These are phyloP conservation scores for Psilocybe azurescens DNA, from an alignment of 768 basidiomycete species.

Conservation along the genomic window DNA sequence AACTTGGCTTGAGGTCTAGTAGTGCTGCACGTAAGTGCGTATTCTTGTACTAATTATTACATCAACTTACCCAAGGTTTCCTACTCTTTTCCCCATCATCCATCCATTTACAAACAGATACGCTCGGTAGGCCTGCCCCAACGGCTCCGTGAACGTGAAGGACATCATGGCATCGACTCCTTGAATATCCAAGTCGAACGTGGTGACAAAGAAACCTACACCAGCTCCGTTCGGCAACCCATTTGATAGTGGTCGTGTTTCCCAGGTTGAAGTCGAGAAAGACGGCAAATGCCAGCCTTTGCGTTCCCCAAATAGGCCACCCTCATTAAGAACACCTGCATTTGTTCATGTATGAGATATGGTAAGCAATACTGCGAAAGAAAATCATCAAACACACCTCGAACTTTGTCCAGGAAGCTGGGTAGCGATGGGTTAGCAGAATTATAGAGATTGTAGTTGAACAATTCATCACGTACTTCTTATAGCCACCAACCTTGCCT, in stretches of 20 bases:
- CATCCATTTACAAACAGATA: slow-evolving; percentile 85
- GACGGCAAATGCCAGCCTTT: slow-evolving; percentile 78
- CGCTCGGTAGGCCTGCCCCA: slow-evolving; percentile 73
- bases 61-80: slow-evolving; percentile 62
- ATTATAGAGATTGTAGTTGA: not conserved
- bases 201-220: slow-evolving; percentile 82
- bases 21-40: not conserved
- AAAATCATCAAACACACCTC: slow-evolving; percentile 34
- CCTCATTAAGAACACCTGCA: slow-evolving; percentile 62
- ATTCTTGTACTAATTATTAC: not conserved
- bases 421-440: not conserved
- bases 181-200: slow-evolving; percentile 63
- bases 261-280: slow-evolving; percentile 68
- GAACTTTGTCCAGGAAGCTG: slow-evolving; percentile 76
- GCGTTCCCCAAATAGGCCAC: slow-evolving; percentile 71
- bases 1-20: slow-evolving; percentile 79
- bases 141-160: slow-evolving; percentile 67
- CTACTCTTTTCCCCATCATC: slow-evolving; percentile 85
- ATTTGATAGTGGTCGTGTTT: slow-evolving; percentile 52
- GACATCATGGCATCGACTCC: slow-evolving; percentile 71
- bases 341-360: not conserved
- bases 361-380: not conserved
- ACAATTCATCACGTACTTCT: slow-evolving; percentile 42
- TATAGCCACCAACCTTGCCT: slow-evolving; percentile 76
- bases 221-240: slow-evolving; percentile 71